Percentiles rank a stretch among this genome's conserved stretches.
Evolutionary conservation across 495 filamentous ascomycete species (phyloP).

Genomic region (Aspergillus sparsus): DNA sequence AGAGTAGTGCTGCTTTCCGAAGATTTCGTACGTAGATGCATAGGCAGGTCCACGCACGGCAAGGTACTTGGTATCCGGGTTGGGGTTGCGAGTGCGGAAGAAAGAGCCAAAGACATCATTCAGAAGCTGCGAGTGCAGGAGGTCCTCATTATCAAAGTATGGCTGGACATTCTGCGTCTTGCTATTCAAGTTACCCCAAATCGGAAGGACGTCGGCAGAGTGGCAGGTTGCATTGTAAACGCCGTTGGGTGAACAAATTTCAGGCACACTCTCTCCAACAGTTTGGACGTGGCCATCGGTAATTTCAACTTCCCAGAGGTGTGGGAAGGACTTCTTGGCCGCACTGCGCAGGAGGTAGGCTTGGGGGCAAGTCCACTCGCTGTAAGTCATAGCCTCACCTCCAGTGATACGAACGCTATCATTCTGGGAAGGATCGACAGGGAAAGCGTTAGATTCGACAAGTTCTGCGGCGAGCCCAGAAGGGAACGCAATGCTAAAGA

Average conservation of each 20-base stretch:
- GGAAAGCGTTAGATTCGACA: constrained; percentile 22
- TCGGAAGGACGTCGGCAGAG: constrained; percentile 30
- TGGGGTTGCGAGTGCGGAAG: constrained; percentile 27
- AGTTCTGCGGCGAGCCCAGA: background rate
- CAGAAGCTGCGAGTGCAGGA: constrained; percentile 30
- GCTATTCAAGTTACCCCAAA: constrained; percentile 36
- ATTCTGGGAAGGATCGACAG: constrained; percentile 19
- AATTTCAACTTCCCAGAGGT: constrained; percentile 29
- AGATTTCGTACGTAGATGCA: constrained; percentile 16
- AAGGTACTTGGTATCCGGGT: constrained; percentile 24
- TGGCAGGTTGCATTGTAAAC: constrained; percentile 36
- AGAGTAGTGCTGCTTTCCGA: constrained; percentile 10
- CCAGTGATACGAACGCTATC: constrained; percentile 26
- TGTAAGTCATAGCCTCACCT: constrained; percentile 25
- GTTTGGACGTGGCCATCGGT: constrained; percentile 30
- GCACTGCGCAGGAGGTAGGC: constrained; percentile 27
- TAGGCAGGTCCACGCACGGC: constrained; percentile 27
- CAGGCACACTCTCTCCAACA: constrained; percentile 18
- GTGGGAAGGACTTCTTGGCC: constrained; percentile 20
- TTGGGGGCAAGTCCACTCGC: constrained; percentile 34
- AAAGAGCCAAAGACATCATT: constrained; percentile 32
- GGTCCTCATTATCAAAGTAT: constrained; percentile 27
- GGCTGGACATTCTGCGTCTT: constrained; percentile 32
- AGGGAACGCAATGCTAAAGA: constrained; percentile 25
- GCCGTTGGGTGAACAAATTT: constrained; percentile 33